Evolutionary conservation across 371 early-diverging fungal species (phyloP), one percentile per base, ranked within the genome.

Genomic region (Entomophthora muscae): DNA sequence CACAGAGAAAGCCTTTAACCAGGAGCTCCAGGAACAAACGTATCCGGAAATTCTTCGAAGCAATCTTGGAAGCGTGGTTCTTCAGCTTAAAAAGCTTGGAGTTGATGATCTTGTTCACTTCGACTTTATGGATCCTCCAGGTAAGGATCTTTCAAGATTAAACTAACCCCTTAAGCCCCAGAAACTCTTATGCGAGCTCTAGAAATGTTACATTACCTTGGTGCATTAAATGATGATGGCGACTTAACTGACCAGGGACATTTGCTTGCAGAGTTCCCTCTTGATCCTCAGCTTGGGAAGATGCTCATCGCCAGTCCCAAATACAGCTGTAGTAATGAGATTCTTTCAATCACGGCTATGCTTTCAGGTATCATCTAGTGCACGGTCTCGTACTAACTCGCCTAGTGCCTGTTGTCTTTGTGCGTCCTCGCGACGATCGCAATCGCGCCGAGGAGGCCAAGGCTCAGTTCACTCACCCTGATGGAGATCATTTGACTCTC

Each of bases 81-180:
- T 98, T 66, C 78, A 84, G 58, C 78, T 98, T 67, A 93, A 93
- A 67, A 91, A 94, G 13, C 77, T 92, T 5, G 95, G 96, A 1
- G 86, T 98, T 56, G 76, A 86, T 2, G 88, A 99, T 70, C 77
- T 97, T 21, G 73, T 90, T 53, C 79, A 79, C 27, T 98, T 99
- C 76, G 97, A 97, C 68, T 96, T 90, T 70, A 89, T 99, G 86
- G 98, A 98, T 68, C 83, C 81, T 53, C 98, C 99, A 7, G 78
- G 85, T 0, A 72, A 83, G 30, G 74, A 75, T 0, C 32, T 32
- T 67, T 67, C 65, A 31, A 17, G 59, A 2, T 30, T 32, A 32
- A 61, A 42, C 21, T 52, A 52, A 17, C 62, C 67, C 54, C 65
- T 65, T 29, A 67, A 70, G 72, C 76, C 3, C 75, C 75, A 7